Evolutionary conservation across 2,329 filamentous ascomycete genomes (phyloP), one percentile per base, ranked within the genome.

Genomic region (Diplodia sapinea): DNA sequence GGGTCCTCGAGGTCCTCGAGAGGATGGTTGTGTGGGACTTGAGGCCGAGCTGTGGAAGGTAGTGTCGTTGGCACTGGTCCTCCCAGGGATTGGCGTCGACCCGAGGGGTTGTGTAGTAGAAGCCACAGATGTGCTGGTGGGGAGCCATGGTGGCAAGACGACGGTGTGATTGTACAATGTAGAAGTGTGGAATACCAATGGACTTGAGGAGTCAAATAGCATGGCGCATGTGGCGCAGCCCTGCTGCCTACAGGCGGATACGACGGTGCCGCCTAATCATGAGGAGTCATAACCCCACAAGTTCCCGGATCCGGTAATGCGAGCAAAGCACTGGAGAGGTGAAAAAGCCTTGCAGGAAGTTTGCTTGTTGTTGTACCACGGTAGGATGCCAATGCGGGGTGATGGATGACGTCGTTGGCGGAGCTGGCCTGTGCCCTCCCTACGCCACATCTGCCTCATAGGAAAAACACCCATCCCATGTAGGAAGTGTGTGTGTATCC

Each of bases 11-110:
- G 52, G 79, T 84, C 1, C 84, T 85, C 2, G 87, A 82, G 6
- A 87, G 78, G 57, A 92, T 88, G 8, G 81, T 86, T n/a, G 87
- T 85, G 70, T 90, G 85, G 11, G 84, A 85, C 63, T 84, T 78
- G 64, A 89, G 79, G 9, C 84, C 77, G 43, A 90, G 79, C 68
- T 87, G 86, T 0, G 88, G 88, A 3, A 92, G 82, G 69, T 86
- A 76, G 17, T 66, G 56, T 52, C 72, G 74, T 52, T 73, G 31
- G 12, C 47, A 9, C 31, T 9, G n/a, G 31, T 52, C 31, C 20
- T 26, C 8, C 38, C 56, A 33, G 7, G 15, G 13, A 17, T 20
- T 20, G 20, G n/a, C 17, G 17, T 51, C 62, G n/a, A 54, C 38
- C 38, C 13, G 40, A 1, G 67, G 50, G 23, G 71, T 17, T 6